A percentile compares a stretch with the other conserved stretches of the same genome.
phyloP scores from a whole-genome alignment of 495 filamentous ascomycete genomes.

The Penicillium ucsense region DNA sequence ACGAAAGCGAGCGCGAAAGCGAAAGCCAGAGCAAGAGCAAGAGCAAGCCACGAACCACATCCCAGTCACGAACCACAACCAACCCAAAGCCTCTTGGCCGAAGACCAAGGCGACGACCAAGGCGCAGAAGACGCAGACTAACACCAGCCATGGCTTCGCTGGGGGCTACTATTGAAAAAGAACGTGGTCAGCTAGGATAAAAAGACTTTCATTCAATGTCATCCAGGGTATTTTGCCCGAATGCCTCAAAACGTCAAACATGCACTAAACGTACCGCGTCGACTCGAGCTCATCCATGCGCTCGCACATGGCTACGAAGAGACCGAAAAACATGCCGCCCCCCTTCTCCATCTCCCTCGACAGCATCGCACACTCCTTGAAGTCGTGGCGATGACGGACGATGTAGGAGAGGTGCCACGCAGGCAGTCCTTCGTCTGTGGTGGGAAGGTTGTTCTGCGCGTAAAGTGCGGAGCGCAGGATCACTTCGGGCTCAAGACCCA shows the following conservation, averaged over 20 bases:
- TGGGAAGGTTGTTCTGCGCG: constrained; percentile 88
- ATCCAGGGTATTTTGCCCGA: too few relatives aligned
- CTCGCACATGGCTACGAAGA: constrained; percentile 96
- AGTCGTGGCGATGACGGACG: constrained; percentile 85
- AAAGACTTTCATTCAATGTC: too few relatives aligned
- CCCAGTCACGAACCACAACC: constrained; percentile 12
- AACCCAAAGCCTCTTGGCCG: constrained; percentile 20
- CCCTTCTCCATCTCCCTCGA: constrained; percentile 94
- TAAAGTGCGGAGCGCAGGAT: constrained; percentile 86
- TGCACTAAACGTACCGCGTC: constrained; percentile 22
- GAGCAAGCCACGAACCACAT: constrained; percentile 7
- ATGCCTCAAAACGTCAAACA: neutral
- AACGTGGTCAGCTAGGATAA: constrained; percentile 7
- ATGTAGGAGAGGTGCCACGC: constrained; percentile 92
- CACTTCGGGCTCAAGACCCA: constrained; percentile 72
- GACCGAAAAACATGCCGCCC: constrained; percentile 88
- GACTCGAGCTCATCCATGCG: constrained; percentile 86
- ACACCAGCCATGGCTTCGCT: constrained; percentile 32
- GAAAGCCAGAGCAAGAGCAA: too few relatives aligned
- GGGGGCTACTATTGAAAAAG: constrained; percentile 16
- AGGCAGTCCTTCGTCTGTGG: constrained; percentile 79
- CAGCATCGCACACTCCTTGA: constrained; percentile 95
- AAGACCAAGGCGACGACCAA: constrained; percentile 3
- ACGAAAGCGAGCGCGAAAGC: too few relatives aligned
- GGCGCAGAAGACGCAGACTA: constrained; percentile 17